These are phyloP conservation scores for Zalerion maritima DNA, from an alignment of 495 filamentous ascomycete genomes.

Conservation along the genomic window DNA sequence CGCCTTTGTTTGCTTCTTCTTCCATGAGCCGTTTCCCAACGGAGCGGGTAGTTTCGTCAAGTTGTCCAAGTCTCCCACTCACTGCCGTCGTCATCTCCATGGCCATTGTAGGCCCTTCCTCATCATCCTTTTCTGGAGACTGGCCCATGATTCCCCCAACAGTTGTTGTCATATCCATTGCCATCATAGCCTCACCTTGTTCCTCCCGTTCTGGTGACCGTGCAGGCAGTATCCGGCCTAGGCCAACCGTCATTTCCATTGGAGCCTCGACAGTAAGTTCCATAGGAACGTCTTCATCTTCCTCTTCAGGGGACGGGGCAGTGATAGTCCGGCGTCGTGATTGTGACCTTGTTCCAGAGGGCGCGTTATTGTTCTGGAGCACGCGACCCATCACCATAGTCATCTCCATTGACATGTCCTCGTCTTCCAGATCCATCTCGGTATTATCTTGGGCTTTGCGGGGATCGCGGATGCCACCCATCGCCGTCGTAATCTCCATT, in stretches of 20 bases:
- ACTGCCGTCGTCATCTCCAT: slow-evolving; percentile 14
- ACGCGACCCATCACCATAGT: slow-evolving; percentile 60
- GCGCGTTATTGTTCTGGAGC: slow-evolving; percentile 23
- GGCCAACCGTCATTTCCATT: slow-evolving; percentile 62
- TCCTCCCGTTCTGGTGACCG: slow-evolving; percentile 21
- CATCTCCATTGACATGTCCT: slow-evolving; percentile 73
- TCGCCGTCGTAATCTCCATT: slow-evolving; percentile 48
- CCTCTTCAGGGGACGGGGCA: slow-evolving; percentile 15
- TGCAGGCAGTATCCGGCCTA: slow-evolving; percentile 49
- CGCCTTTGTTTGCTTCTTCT: slow-evolving; percentile 37
- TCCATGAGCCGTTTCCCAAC: slow-evolving; percentile 47
- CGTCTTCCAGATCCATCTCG: slow-evolving; percentile 24
- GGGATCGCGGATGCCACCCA: slow-evolving; percentile 37
- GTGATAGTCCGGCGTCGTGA: slow-evolving; percentile 15
- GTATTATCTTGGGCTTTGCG: slow-evolving; percentile 10
- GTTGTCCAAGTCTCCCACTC: slow-evolving; percentile 7
- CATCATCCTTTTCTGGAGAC: slow-evolving; percentile 11
- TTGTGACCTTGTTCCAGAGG: slow-evolving; percentile 8
- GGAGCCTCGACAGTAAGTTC: too few relatives aligned
- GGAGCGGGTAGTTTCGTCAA: slow-evolving; percentile 20
- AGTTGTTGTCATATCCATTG: slow-evolving; percentile 45
- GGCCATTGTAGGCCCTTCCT: slow-evolving; percentile 11
- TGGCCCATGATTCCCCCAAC: slow-evolving; percentile 39
- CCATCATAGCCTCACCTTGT: slow-evolving; percentile 35
- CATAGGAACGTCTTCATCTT: slow-evolving; percentile 26